Percentiles rank a stretch among this genome's conserved stretches.
Evolutionary conservation across 352 stramenopile genomes (phyloP).

Genomic region (Discostella stelligera): DNA sequence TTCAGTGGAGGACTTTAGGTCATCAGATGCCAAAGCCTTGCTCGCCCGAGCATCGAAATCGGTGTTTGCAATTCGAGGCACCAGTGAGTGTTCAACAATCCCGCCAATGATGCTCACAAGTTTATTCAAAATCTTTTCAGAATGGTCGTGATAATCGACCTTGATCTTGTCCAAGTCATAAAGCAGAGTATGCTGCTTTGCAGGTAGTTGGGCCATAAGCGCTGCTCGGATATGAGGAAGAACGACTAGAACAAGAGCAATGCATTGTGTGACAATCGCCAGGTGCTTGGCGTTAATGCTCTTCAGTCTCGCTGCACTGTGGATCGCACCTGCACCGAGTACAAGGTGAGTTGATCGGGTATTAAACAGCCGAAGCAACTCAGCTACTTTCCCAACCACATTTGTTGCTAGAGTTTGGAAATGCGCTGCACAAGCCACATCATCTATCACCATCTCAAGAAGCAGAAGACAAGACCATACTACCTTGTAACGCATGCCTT

Average conservation of each 20-base stretch:
- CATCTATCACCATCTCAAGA: conserved; percentile 94
- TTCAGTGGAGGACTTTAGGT: conserved; percentile 78
- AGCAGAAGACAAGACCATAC: conserved; percentile 94
- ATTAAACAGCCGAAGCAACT: conserved; percentile 92
- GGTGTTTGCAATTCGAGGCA: conserved; percentile 49
- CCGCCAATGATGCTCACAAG: conserved; percentile 97
- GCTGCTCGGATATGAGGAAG: conserved; percentile 93
- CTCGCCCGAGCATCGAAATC: conserved; percentile 67
- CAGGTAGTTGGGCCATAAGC: conserved; percentile 91
- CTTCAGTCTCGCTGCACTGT: conserved; percentile 91
- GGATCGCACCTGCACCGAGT: conserved; percentile 93
- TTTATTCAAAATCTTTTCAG: conserved; percentile 96
- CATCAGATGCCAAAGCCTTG: conserved; percentile 53
- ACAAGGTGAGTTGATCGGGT: conserved; percentile 94
- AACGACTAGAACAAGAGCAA: conserved; percentile 91
- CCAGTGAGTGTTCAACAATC: conserved; percentile 89
- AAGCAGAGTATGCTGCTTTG: conserved; percentile 94
- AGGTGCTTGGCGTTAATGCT: conserved; percentile 96
- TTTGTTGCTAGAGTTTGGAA: conserved; percentile 93
- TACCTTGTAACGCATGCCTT: conserved; percentile 90
- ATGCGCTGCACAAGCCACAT: conserved; percentile 90
- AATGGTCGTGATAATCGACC: conserved; percentile 93
- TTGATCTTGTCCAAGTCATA: conserved; percentile 93
- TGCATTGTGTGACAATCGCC: conserved; percentile 91
- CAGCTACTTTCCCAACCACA: conserved; percentile 90